These are phyloP conservation scores for Goffeauzyma gilvescens DNA, from an alignment of 768 basidiomycete genomes.

Conservation along the genomic window DNA sequence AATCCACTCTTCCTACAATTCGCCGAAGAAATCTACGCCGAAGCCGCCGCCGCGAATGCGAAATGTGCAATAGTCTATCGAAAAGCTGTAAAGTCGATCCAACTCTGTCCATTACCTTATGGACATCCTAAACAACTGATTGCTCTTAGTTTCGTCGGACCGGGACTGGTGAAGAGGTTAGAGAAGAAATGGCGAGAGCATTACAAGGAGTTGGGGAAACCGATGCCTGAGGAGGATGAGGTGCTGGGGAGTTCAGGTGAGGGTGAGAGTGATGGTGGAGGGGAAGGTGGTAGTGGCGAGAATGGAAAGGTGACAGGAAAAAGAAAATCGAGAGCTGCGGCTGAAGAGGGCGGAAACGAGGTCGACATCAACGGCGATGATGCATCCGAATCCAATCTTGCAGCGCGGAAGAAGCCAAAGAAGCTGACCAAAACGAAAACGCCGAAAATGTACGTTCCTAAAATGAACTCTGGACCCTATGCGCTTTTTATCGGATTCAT, in stretches of 20 bases:
- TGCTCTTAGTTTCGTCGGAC: conserved; percentile 20
- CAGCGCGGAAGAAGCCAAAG: neutral
- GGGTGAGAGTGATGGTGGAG: neutral
- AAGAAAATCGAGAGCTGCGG: neutral
- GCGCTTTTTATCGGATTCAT: conserved; percentile 25
- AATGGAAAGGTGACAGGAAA: neutral
- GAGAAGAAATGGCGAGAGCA: conserved; percentile 20
- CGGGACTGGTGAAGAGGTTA: conserved; percentile 18
- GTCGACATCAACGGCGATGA: neutral
- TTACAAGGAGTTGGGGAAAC: conserved; percentile 18
- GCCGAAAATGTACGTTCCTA: conserved; percentile 19
- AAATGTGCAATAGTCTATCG: conserved; percentile 18
- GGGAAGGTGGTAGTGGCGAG: neutral
- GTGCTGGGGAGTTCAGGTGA: neutral
- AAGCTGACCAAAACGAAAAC: conserved; percentile 1
- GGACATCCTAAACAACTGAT: conserved; percentile 21
- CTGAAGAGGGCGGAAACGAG: neutral
- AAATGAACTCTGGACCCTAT: conserved; percentile 20
- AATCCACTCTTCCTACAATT: neutral
- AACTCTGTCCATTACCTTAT: conserved; percentile 23
- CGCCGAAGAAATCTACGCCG: neutral
- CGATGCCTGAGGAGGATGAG: conserved; percentile 10
- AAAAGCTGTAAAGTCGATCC: conserved; percentile 22
- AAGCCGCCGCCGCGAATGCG: too few relatives aligned
- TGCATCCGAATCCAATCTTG: too few relatives aligned